phyloP scores from a whole-genome alignment of 768 basidiomycete species.

The Agaricus sinodeliciosus region DNA sequence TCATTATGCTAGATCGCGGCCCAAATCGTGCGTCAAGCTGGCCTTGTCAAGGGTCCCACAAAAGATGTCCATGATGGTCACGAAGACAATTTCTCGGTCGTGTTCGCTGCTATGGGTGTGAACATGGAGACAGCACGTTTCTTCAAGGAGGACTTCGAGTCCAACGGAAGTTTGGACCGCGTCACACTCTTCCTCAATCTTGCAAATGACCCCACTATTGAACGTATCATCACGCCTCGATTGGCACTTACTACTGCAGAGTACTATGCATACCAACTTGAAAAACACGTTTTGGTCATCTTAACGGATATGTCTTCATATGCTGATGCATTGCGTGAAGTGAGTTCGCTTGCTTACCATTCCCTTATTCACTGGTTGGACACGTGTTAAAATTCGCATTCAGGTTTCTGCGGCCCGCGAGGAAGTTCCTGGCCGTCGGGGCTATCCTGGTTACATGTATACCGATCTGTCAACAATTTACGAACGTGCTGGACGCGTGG shows the following conservation, averaged over 20 bases:
- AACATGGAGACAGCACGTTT: slow-evolving; percentile 99
- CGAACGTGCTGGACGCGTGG: slow-evolving; percentile 96
- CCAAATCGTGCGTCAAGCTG: slow-evolving; percentile 99
- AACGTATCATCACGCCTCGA: slow-evolving; percentile 98
- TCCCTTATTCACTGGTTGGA: slow-evolving; percentile 13
- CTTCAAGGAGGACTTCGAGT: slow-evolving; percentile 99
- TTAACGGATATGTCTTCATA: slow-evolving; percentile 99
- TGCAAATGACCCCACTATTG: slow-evolving; percentile 98
- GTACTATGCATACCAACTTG: slow-evolving; percentile 98
- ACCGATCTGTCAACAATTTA: slow-evolving; percentile 99
- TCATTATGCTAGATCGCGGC: slow-evolving; percentile 76
- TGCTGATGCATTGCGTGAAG: slow-evolving; percentile 93
- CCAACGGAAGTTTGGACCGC: slow-evolving; percentile 94
- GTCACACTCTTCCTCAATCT: slow-evolving; percentile 98
- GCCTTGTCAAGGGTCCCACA: slow-evolving; percentile 91
- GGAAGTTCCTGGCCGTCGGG: slow-evolving; percentile 98
- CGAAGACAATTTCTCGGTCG: slow-evolving; percentile 99
- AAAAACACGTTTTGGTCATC: slow-evolving; percentile 99
- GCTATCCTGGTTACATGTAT: slow-evolving; percentile 98
- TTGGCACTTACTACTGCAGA: slow-evolving; percentile 97
- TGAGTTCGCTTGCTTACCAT: slow-evolving; percentile 28
- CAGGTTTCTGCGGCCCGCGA: slow-evolving; percentile 97
- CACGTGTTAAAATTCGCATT: slow-evolving; percentile 13
- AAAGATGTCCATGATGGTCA: slow-evolving; percentile 98
- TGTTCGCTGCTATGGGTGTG: slow-evolving; percentile 99